Base-by-base conservation (phyloP, 139 green algal genomes). In the Pedinophyceae sp. region DNA sequence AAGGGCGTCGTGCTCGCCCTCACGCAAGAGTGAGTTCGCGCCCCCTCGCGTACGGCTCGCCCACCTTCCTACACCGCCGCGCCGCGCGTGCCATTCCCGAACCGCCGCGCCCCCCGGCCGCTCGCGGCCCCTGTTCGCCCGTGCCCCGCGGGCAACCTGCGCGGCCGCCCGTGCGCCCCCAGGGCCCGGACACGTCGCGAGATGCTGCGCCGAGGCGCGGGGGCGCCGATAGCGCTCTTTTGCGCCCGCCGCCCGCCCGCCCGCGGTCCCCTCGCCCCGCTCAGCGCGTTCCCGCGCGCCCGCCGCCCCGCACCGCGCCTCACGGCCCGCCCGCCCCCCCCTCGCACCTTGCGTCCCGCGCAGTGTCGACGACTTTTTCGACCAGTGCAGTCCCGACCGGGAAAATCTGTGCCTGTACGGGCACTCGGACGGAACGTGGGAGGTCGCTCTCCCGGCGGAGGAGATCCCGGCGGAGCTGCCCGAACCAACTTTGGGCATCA, bases 401-500 rank as follows among this genome's bases (percentile, higher is more conserved):
- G 91, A 97, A n/a, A 98, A 98, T 66, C 68, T 97, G 25, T 98
- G 87, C 61, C 67, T 98, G 16, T 97, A 97, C 66, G 88, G 84
- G 22, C 72, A 86, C 19, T 59, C 71, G 1, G 83, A 93, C 50
- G 81, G 81, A 0, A 71, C 27, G 1, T 98, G 91, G 89, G 64
- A 66, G 16, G 90, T 99, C 23, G 81, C 85, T 47, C 60, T 95
- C 25, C 92, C 92, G 17, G 87, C 81, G 4, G 92, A 94, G 59
- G 91, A 99, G 58, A 89, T 99, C 24, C 92, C 92, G 1, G 86
- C 92, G 0, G 91, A 97, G 73, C 70, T 97, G 50, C 92, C 92
- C 4, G 92, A 99, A 70, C 92, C 92, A 1, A 89, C 85, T 50
- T 62, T 97, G 18, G 92, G 91, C 22, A 94, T 97, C 48, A 97